These are phyloP conservation scores for Bipolaris bicolor DNA, from an alignment of 2,329 filamentous ascomycete species.

Conservation along the genomic window DNA sequence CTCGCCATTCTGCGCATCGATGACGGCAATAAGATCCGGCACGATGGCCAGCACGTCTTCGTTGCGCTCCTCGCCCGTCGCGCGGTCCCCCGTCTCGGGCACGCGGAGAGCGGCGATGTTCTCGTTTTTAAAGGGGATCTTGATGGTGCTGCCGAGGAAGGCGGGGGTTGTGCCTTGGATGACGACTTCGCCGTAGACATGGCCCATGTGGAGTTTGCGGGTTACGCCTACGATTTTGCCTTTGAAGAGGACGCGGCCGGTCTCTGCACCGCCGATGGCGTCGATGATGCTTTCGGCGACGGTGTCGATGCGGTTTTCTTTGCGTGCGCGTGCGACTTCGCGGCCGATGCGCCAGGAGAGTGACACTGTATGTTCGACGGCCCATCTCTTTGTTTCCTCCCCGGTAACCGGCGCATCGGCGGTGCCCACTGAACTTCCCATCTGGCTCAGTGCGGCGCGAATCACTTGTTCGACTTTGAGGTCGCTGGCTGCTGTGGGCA, in stretches of 20 bases:
- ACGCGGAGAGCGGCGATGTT: constrained; percentile 65
- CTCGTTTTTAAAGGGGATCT: constrained; percentile 76
- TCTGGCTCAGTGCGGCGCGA: constrained; percentile 45
- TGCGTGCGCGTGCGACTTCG: constrained; percentile 44
- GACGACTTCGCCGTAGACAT: constrained; percentile 52
- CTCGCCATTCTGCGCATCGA: constrained; percentile 57
- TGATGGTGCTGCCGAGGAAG: constrained; percentile 55
- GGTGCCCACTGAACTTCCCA: constrained; percentile 45
- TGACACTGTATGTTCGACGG: constrained; percentile 49
- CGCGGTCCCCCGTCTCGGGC: constrained; percentile 32
- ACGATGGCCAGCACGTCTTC: constrained; percentile 56
- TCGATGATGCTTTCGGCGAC: constrained; percentile 51
- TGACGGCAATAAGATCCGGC: constrained; percentile 58
- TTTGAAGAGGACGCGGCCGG: constrained; percentile 51
- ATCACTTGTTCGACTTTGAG: constrained; percentile 50
- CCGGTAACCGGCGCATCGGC: constrained; percentile 49
- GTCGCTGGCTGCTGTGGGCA: constrained; percentile 47
- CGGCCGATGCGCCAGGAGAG: constrained; percentile 49
- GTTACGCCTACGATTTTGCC: constrained; percentile 56
- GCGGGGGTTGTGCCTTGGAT: constrained; percentile 41
- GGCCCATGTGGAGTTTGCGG: constrained; percentile 50
- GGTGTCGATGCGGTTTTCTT: constrained; percentile 45
- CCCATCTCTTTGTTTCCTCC: constrained; percentile 47
- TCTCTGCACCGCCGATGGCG: constrained; percentile 49
- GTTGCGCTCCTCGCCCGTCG: constrained; percentile 42